Base-by-base conservation (phyloP, 2,329 filamentous ascomycete genomes). In the Peltaster fructicola region DNA sequence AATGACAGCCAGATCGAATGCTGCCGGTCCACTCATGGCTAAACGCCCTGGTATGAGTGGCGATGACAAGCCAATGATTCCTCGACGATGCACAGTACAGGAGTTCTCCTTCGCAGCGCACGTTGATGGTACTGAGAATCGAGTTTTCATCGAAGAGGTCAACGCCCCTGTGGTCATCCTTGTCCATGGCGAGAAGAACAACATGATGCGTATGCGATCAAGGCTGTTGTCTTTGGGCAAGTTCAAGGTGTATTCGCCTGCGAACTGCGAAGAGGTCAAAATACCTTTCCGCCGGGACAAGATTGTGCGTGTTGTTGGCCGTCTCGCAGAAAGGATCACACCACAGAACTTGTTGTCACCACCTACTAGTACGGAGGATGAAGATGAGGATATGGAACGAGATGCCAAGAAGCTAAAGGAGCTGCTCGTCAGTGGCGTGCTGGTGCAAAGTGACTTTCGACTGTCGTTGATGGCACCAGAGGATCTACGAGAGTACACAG, bases 381-480 rank as follows among this genome's bases (percentile, higher is more conserved):
- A 57, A 13, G 56, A 57, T 8, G 46, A 43, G 6, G 34, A 38
- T 19, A 32, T 36, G 34, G 12, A 33, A 35, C 34, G 26, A 34
- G n/a, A 27, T 36, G 33, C 26, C 37, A 33, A 25, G 28, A 27
- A 12, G 32, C n/a, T n/a, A n/a, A n/a, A 15, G 30, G 38, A 53
- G 1, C 59, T 66, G 27, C 60, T 95, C 20, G 68, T 98, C 39
- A 78, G 75, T 1, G 88, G 88, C 14, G 88, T 98, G 1, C 63
- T 98, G 9, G 84, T 98, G 6, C 85, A 95, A 40, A 95, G 91
- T 48, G 88, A 93, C 48, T 95, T 98, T 52, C 92, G 95, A 50
- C 69, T 98, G 45, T 90, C 79, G 0, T 62, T 98, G 16, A 95
- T 98, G 85, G 84, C 84, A 1, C 84, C 88, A 0, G 88, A 95